Conservation (phyloP, 345 rosid genomes). For the Eucalyptus marginata region DNA sequence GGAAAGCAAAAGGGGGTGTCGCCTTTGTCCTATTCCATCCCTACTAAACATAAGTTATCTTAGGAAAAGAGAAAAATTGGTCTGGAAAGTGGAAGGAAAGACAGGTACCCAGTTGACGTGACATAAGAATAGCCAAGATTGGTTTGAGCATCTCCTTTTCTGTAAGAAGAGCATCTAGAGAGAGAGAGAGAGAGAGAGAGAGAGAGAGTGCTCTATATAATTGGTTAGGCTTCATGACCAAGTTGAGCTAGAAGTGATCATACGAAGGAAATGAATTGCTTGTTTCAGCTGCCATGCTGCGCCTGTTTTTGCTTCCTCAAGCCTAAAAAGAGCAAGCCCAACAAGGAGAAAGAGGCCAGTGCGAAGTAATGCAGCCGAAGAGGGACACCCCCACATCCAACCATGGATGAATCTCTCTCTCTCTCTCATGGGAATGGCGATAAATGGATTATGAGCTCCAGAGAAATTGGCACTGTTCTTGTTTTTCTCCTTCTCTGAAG, state of each 20-base stretch:
- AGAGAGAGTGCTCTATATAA: not conserved
- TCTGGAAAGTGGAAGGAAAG: not conserved
- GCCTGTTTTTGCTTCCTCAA: not conserved
- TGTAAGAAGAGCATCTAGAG: not conserved
- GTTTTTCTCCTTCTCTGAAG: not conserved
- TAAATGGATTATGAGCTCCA: not conserved
- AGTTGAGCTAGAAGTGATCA: not conserved
- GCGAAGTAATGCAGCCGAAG: not conserved
- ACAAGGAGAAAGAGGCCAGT: not conserved
- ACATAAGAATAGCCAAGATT: not conserved
- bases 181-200: not conserved
- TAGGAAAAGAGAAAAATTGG: not conserved
- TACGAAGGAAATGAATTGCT: not conserved
- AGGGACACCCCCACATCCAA: not conserved
- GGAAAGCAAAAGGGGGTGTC: not conserved
- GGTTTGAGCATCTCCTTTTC: not conserved
- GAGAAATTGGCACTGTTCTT: not conserved
- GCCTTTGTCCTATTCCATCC: not conserved
- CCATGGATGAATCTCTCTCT: not conserved
- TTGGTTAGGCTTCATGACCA: not conserved
- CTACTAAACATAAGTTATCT: not conserved
- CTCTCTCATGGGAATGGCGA: not conserved
- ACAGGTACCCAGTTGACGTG: not conserved
- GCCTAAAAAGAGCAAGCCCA: not conserved
- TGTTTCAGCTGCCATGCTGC: slow-evolving; percentile 4